Conservation (phyloP, 495 filamentous ascomycete species). For the Hypomontagnella monticulosa region DNA sequence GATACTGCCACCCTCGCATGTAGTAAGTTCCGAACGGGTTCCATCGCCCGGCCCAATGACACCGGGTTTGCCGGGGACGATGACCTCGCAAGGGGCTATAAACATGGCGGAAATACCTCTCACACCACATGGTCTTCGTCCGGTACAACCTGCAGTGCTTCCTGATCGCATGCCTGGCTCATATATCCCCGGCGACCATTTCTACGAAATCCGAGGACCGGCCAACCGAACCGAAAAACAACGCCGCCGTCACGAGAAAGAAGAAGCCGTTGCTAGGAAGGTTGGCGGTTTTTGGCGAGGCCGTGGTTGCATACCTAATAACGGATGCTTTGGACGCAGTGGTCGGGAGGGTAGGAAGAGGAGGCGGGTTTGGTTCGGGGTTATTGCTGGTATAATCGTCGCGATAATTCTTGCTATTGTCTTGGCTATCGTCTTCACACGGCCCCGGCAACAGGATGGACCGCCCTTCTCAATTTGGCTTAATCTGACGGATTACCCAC, state of each 20-base stretch:
- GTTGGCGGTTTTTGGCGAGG: slow-evolving; percentile 69
- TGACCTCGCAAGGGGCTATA: slow-evolving; percentile 59
- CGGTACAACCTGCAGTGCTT: slow-evolving; percentile 37
- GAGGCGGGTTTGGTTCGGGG: slow-evolving; percentile 67
- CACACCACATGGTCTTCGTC: slow-evolving; percentile 43
- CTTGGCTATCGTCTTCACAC: slow-evolving; percentile 68
- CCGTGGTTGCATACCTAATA: slow-evolving; percentile 65
- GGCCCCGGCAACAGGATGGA: slow-evolving; percentile 51
- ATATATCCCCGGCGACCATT: slow-evolving; percentile 50
- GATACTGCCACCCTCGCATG: slow-evolving; percentile 51
- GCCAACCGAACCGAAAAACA: slow-evolving; percentile 58
- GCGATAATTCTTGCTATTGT: slow-evolving; percentile 69
- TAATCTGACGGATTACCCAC: slow-evolving; percentile 85
- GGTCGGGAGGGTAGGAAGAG: slow-evolving; percentile 71
- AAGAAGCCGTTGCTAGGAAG: slow-evolving; percentile 66
- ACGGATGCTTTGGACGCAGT: slow-evolving; percentile 68
- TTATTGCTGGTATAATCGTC: slow-evolving; percentile 62
- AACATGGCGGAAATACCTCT: slow-evolving; percentile 51
- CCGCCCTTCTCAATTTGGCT: slow-evolving; percentile 64
- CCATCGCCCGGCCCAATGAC: slow-evolving; percentile 57
- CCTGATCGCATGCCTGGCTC: slow-evolving; percentile 51
- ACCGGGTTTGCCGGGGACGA: slow-evolving; percentile 53
- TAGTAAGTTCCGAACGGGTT: slow-evolving; percentile 49
- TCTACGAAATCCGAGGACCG: slow-evolving; percentile 44
- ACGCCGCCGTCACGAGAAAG: slow-evolving; percentile 67